A percentile compares a stretch with the other conserved stretches of the same genome.
These are phyloP conservation scores for Pseudocercospora pini-densiflorae DNA, from an alignment of 2,329 filamentous ascomycete species.

Conservation along the genomic window DNA sequence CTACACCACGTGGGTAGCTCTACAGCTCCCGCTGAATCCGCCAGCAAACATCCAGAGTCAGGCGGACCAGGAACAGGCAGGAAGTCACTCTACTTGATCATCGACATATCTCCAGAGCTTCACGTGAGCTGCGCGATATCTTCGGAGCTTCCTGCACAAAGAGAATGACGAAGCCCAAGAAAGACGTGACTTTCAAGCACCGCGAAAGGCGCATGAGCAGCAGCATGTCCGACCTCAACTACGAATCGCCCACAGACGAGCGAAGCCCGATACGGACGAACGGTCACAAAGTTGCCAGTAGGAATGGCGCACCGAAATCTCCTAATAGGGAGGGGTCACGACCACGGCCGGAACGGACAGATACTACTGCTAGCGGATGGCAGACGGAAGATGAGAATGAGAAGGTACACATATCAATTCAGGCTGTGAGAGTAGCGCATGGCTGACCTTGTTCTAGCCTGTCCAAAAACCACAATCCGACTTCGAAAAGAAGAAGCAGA, in stretches of 20 bases:
- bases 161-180: conserved; percentile 58
- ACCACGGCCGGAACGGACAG: conserved; percentile 30
- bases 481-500: conserved; percentile 98
- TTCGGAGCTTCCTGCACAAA: background rate
- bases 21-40: background rate
- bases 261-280: conserved; percentile 45
- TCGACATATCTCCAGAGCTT: background rate
- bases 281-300: conserved; percentile 55
- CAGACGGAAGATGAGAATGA: conserved; percentile 42
- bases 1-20: background rate
- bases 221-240: conserved; percentile 63
- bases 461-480: conserved; percentile 55
- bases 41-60: background rate
- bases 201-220: conserved; percentile 59
- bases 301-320: conserved; percentile 43
- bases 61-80: background rate
- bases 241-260: conserved; percentile 34
- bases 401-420: conserved; percentile 22
- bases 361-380: conserved; percentile 39
- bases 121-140: background rate
- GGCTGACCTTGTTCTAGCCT: conserved; percentile 18
- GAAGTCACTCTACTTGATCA: background rate
- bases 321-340: conserved; percentile 28
- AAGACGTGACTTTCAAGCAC: conserved; percentile 66
- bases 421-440: background rate